Percentiles rank a stretch among this genome's conserved stretches.
These are phyloP conservation scores for Lepidium aucheri DNA, from an alignment of 345 rosid species.

Conservation along the genomic window DNA sequence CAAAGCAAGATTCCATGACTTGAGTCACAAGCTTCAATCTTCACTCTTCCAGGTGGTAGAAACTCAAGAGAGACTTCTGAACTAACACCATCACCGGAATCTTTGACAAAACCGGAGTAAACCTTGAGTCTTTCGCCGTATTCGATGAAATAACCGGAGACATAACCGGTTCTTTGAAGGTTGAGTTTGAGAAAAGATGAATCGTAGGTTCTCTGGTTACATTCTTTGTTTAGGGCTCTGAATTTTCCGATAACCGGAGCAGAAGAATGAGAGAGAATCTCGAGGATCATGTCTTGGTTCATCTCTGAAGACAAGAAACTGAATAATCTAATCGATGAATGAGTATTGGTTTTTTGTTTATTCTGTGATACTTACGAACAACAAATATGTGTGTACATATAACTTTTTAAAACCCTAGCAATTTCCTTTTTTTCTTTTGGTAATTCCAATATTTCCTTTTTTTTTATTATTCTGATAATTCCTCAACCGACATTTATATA, in stretches of 20 bases:
- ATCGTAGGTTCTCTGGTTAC: too few species aligned
- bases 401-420: not conserved
- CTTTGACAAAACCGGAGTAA: not conserved
- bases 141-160: not conserved
- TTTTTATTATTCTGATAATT: too few species aligned
- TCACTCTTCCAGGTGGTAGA: not conserved
- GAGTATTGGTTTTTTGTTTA: not conserved
- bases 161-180: not conserved
- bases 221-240: not conserved
- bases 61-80: constrained; percentile 1
- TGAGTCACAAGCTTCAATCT: constrained; percentile 10
- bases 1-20: constrained; percentile 13
- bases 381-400: not conserved
- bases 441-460: not conserved
- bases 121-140: not conserved
- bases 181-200: too few species aligned
- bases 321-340: too few species aligned
- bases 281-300: not conserved
- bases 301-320: not conserved
- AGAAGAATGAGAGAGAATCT: not conserved
- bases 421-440: not conserved
- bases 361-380: not conserved
- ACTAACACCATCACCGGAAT: not conserved
- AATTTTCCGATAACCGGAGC: not conserved
- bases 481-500: too few species aligned